Conservation (phyloP, 768 basidiomycete genomes). For the Scleroderma citrinum region DNA sequence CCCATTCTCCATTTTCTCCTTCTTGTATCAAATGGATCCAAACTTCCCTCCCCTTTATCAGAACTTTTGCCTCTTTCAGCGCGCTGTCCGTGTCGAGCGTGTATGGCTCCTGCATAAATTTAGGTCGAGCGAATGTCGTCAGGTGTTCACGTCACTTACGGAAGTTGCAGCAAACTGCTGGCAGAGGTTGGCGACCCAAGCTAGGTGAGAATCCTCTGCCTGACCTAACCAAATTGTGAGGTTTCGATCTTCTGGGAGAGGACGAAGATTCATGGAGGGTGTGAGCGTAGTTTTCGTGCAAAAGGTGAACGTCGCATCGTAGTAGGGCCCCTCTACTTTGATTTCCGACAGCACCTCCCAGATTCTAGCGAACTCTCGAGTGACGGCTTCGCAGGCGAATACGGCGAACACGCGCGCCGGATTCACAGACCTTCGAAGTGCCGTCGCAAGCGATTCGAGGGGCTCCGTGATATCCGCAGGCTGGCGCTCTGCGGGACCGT, state of each 20-base stretch:
- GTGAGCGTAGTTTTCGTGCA: slow-evolving; percentile 44
- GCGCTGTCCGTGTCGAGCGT: slow-evolving; percentile 38
- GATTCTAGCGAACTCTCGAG: slow-evolving; percentile 37
- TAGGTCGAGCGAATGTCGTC: background rate
- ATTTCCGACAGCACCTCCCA: slow-evolving; percentile 48
- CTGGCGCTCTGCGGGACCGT: slow-evolving; percentile 34
- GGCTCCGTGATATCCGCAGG: slow-evolving; percentile 33
- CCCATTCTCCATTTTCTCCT: slow-evolving; percentile 15
- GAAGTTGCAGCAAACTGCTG: slow-evolving; percentile 52
- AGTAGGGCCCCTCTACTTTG: slow-evolving; percentile 39
- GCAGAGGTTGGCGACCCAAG: slow-evolving; percentile 42
- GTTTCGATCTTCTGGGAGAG: slow-evolving; percentile 7
- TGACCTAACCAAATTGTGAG: slow-evolving; percentile 24
- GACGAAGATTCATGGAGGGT: background rate
- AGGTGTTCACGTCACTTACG: slow-evolving; percentile 32
- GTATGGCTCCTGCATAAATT: slow-evolving; percentile 46
- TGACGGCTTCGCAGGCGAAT: slow-evolving; percentile 49
- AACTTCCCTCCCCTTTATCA: slow-evolving; percentile 42
- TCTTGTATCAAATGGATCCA: slow-evolving; percentile 56
- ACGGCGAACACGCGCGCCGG: slow-evolving; percentile 54
- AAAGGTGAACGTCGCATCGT: slow-evolving; percentile 52
- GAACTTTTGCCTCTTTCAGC: slow-evolving; percentile 40
- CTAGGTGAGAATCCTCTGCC: slow-evolving; percentile 28
- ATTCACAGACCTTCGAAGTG: slow-evolving; percentile 27
- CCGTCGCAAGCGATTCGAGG: slow-evolving; percentile 37